phyloP scores from a whole-genome alignment of 1,284 basidiomycete genomes.

The Golubevia pallescens region DNA sequence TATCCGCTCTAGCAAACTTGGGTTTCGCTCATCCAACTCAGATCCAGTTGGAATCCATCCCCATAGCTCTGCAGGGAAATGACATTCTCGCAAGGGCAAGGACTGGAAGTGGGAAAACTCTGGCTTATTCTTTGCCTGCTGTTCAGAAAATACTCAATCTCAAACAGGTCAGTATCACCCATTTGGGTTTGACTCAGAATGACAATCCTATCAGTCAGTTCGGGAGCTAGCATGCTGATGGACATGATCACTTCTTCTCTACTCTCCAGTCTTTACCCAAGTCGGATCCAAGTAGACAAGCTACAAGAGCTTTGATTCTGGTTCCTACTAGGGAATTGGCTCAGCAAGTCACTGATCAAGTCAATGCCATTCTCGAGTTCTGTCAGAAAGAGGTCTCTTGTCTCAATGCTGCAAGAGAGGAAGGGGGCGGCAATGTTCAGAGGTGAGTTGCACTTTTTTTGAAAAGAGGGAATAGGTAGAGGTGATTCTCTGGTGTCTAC shows the following conservation, averaged over 20 bases:
- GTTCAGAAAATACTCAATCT: constrained; percentile 55
- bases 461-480: background rate
- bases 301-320: constrained; percentile 48
- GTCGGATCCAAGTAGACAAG: constrained; percentile 31
- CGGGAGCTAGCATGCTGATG: background rate
- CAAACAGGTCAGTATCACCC: constrained; percentile 17
- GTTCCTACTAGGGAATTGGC: constrained; percentile 58
- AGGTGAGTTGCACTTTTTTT: background rate
- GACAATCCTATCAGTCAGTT: background rate
- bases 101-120: constrained; percentile 61
- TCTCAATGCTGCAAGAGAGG: constrained; percentile 50
- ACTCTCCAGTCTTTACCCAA: constrained; percentile 13
- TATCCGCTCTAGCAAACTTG: constrained; percentile 49
- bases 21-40: constrained; percentile 57
- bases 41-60: constrained; percentile 49
- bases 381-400: constrained; percentile 39
- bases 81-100: constrained; percentile 58
- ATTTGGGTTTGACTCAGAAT: too few species aligned
- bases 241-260: background rate
- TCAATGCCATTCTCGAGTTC: constrained; percentile 32
- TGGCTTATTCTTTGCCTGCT: constrained; percentile 55
- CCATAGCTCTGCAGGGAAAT: constrained; percentile 52
- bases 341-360: constrained; percentile 51
- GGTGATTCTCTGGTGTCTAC: background rate
- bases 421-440: background rate